phyloP scores from a whole-genome alignment of 495 filamentous ascomycete species.

The Lophiostoma macrostomum region DNA sequence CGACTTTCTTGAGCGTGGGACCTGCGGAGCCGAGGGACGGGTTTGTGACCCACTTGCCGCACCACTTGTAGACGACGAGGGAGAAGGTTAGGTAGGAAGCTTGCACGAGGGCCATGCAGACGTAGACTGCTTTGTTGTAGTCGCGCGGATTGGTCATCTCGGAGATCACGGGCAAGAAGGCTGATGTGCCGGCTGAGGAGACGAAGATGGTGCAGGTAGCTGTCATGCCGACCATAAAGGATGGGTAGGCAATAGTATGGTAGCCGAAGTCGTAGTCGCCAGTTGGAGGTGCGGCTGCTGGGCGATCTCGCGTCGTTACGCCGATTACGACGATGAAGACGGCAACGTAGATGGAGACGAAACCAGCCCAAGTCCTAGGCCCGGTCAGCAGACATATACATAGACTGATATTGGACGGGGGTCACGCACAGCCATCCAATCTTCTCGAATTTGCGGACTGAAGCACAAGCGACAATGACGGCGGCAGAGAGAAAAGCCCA shows the following conservation, averaged over 20 bases:
- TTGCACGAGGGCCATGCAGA: conserved; percentile 64
- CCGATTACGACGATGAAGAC: conserved; percentile 60
- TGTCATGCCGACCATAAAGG: conserved; percentile 38
- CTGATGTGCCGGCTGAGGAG: conserved; percentile 55
- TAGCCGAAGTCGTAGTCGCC: conserved; percentile 42
- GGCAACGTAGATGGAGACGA: conserved; percentile 60
- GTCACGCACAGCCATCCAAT: conserved; percentile 61
- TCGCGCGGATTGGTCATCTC: conserved; percentile 71
- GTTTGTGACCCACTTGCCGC: conserved; percentile 60
- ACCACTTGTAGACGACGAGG: conserved; percentile 69
- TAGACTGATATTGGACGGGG: too few species aligned
- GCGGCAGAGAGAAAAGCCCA: conserved; percentile 64
- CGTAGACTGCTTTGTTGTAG: conserved; percentile 50
- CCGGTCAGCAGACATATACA: too few species aligned
- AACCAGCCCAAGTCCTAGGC: conserved; percentile 43
- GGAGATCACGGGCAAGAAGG: conserved; percentile 74
- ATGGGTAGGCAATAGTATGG: conserved; percentile 38
- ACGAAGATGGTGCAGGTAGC: conserved; percentile 30
- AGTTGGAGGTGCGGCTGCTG: conserved; percentile 44
- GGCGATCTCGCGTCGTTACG: conserved; percentile 27
- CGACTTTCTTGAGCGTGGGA: conserved; percentile 61
- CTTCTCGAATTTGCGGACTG: conserved; percentile 62
- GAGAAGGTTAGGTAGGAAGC: conserved; percentile 64
- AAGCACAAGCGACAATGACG: conserved; percentile 59
- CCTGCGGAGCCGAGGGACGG: conserved; percentile 67